Percentiles rank a stretch among this genome's conserved stretches.
Evolutionary conservation across 1,139 yeast genomes (phyloP).

Genomic region (Candida labiduridarum): DNA sequence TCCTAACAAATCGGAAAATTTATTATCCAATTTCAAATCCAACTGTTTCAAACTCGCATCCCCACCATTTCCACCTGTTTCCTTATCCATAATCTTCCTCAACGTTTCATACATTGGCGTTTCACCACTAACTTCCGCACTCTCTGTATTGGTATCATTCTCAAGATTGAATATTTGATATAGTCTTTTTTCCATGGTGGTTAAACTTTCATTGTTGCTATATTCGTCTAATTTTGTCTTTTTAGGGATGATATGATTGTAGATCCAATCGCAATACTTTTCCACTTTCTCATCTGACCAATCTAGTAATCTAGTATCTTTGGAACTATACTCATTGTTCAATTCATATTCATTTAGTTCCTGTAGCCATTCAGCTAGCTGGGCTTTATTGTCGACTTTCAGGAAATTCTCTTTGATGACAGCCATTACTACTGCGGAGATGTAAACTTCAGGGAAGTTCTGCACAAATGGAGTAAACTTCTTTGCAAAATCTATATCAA

Average conservation of each 20-base stretch:
- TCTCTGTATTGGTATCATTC: conserved; percentile 6
- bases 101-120: conserved; percentile 5
- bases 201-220: conserved; percentile 19
- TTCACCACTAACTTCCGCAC: conserved; percentile 1
- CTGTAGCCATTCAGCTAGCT: conserved; percentile 25
- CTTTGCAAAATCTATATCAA: conserved; percentile 2
- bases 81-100: conserved; percentile 3
- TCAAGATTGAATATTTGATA: conserved; percentile 36
- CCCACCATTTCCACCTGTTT: not conserved
- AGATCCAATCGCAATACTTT: conserved; percentile 45
- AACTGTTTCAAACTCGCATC: not conserved
- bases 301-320: conserved; percentile 28
- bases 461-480: conserved; percentile 3
- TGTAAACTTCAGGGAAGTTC: conserved; percentile 33
- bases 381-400: conserved; percentile 2
- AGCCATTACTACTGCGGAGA: conserved; percentile 26
- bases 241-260: conserved; percentile 33
- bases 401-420: conserved; percentile 27
- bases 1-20: conserved; percentile 6
- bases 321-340: conserved; percentile 22
- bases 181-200: conserved; percentile 38
- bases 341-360: conserved; percentile 22
- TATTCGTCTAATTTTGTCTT: conserved; percentile 19
- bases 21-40: conserved; percentile 5
- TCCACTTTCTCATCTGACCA: conserved; percentile 45